Percentiles rank a stretch among this genome's conserved stretches.
These are phyloP conservation scores for Tylopilus sp. DNA, from an alignment of 768 basidiomycete species.

Conservation along the genomic window DNA sequence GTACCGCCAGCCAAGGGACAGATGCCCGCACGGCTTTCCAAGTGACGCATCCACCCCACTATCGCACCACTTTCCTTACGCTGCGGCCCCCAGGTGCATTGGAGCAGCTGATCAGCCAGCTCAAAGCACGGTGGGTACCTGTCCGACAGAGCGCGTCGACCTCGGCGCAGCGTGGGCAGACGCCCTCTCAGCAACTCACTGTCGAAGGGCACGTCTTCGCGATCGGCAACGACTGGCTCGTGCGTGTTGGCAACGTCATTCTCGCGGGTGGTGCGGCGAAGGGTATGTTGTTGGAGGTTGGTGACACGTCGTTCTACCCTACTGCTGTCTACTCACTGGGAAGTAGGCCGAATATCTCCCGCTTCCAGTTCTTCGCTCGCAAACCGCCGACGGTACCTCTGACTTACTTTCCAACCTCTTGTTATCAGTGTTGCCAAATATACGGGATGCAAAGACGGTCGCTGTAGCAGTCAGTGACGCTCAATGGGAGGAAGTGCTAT, in stretches of 20 bases:
- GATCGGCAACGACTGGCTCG: slow-evolving; percentile 80
- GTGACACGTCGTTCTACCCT: slow-evolving; percentile 6
- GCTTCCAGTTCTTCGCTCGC: slow-evolving; percentile 62
- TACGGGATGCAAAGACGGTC: slow-evolving; percentile 68
- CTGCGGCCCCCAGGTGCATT: slow-evolving; percentile 69
- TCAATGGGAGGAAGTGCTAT: slow-evolving; percentile 80
- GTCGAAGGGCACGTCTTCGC: slow-evolving; percentile 73
- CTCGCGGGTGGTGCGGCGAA: slow-evolving; percentile 71
- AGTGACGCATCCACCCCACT: slow-evolving; percentile 46
- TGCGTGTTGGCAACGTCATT: slow-evolving; percentile 75
- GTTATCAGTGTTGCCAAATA: slow-evolving; percentile 69
- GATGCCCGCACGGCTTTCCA: slow-evolving; percentile 16
- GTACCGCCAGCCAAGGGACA: slow-evolving; percentile 14
- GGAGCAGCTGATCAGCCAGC: slow-evolving; percentile 69
- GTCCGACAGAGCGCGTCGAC: slow-evolving; percentile 49
- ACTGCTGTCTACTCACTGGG: background rate
- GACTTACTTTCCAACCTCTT: slow-evolving; percentile 73
- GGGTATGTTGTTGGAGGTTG: slow-evolving; percentile 83
- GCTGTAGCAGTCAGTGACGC: slow-evolving; percentile 75
- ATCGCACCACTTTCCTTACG: slow-evolving; percentile 74
- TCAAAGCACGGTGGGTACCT: slow-evolving; percentile 73
- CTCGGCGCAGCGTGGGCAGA: slow-evolving; percentile 43
- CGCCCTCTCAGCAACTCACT: slow-evolving; percentile 58
- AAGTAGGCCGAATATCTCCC: slow-evolving; percentile 81
- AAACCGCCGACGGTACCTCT: slow-evolving; percentile 62